A percentile compares a stretch with the other conserved stretches of the same genome.
These are phyloP conservation scores for Chenopodium berlandieri DNA, from an alignment of 148 eudicot genomes.

Conservation along the genomic window DNA sequence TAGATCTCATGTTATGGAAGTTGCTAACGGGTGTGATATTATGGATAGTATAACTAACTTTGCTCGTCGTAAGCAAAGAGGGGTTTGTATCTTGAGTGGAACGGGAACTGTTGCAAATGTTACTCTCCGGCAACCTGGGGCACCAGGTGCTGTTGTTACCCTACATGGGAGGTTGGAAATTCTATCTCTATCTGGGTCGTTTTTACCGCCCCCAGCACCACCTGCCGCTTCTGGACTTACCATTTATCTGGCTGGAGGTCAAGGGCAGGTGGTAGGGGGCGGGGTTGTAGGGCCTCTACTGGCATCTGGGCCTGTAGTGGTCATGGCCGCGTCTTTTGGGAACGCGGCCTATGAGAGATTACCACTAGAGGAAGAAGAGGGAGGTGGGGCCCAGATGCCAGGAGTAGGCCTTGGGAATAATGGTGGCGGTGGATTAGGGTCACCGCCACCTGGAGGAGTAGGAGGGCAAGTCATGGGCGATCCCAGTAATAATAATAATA, in stretches of 20 bases:
- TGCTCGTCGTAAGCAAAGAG: slow-evolving; percentile 40
- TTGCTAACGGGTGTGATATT: slow-evolving; percentile 37
- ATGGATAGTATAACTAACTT: slow-evolving; percentile 36
- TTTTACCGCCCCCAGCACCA: slow-evolving; percentile 45
- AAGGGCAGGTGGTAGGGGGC: slow-evolving; percentile 45
- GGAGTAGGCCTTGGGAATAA: slow-evolving; percentile 8
- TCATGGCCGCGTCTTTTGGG: slow-evolving; percentile 49
- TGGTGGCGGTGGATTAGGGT: slow-evolving; percentile 20
- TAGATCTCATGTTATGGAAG: slow-evolving; percentile 47
- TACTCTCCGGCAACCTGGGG: slow-evolving; percentile 33
- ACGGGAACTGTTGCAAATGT: slow-evolving; percentile 39
- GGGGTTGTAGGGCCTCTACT: slow-evolving; percentile 40
- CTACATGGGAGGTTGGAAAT: slow-evolving; percentile 45
- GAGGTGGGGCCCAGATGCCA: slow-evolving; percentile 21
- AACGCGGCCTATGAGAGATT: slow-evolving; percentile 46
- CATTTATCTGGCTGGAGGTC: slow-evolving; percentile 41
- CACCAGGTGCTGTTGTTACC: slow-evolving; percentile 39
- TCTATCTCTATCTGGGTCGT: slow-evolving; percentile 34
- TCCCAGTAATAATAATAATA: background rate
- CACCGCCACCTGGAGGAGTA: slow-evolving; percentile 17
- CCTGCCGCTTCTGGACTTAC: slow-evolving; percentile 42
- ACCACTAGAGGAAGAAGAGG: slow-evolving; percentile 35
- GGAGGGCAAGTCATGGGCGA: no score
- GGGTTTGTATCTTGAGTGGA: slow-evolving; percentile 36
- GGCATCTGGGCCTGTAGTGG: slow-evolving; percentile 38